Base-by-base conservation (phyloP, 2,329 filamentous ascomycete genomes). In the Didymella pinodella region DNA sequence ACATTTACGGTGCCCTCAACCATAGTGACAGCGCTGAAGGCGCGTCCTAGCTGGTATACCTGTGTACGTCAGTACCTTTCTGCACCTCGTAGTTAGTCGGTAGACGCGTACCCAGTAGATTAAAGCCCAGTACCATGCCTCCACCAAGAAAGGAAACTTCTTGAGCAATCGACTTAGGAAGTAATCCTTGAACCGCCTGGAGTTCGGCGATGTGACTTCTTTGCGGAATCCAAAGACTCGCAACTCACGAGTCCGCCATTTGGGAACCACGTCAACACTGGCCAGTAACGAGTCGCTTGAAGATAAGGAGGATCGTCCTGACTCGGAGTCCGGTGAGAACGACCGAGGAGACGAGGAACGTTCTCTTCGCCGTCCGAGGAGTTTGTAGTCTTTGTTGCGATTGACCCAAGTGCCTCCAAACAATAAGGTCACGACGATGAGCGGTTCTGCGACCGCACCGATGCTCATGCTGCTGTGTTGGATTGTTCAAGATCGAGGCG, bases 81-180 rank as follows among this genome's bases (percentile, higher is more conserved):
- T 14, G 7, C 22, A 4, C 4, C 14, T 6, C 29, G 16, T 20
- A 16, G 5, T 45, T 18, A 7, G 6, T 6, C 7, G 14, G 16
- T 26, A n/a, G 11, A 49, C 31, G 20, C 84, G 67, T 83, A 91
- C 89, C 88, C 89, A 92, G 78, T 92, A 92, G 49, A 92, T 88
- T 62, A 91, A 78, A 2, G 87, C 86, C 89, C 89, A 92, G 68
- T 92, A 92, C 88, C 89, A 92, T 40, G 85, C 88, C 75, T 92
- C 90, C 1, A 88, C 87, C 28, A 92, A 75, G 71, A 92, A 92
- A 0, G 90, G 90, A 64, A 90, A 86, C 69, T 85, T 88, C 57
- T 82, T 82, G 14, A 92, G 81, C 34, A 92, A 65, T 4, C 88
- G 82, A 71, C 87, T 90, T 49, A 90, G 78, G 12, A 88, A 76